These are phyloP conservation scores for Ormosia emarginata DNA, from an alignment of 306 rosid genomes.

Conservation along the genomic window DNA sequence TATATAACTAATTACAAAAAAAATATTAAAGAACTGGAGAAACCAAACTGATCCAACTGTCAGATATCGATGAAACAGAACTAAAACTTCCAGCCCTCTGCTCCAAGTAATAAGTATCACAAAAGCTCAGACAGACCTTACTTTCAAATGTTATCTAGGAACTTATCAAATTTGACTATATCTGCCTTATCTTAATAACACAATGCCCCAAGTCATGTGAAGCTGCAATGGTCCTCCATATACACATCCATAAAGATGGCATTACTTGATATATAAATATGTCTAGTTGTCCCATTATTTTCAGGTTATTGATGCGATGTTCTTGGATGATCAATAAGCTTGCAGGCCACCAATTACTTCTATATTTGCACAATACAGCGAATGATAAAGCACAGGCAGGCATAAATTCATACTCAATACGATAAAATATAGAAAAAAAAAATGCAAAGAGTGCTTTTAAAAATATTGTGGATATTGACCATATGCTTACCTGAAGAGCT, in stretches of 20 bases:
- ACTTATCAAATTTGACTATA: neutral
- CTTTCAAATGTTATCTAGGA: neutral
- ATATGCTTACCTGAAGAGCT: conserved; percentile 57
- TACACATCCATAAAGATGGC: neutral
- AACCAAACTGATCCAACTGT: neutral
- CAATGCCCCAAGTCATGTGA: neutral
- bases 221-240: neutral
- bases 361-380: neutral
- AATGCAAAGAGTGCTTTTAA: neutral
- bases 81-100: neutral
- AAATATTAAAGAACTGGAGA: neutral
- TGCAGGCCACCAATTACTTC: neutral
- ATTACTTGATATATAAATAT: neutral
- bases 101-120: neutral
- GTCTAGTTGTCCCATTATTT: neutral
- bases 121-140: neutral
- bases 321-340: neutral
- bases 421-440: neutral
- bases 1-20: neutral
- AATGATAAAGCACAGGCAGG: neutral
- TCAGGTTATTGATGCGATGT: neutral
- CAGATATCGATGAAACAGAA: neutral
- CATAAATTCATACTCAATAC: neutral
- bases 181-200: neutral
- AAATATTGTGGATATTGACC: conserved; percentile 2